These are phyloP conservation scores for Fusarium sp. DNA, from an alignment of 2,329 filamentous ascomycete genomes.

Conservation along the genomic window DNA sequence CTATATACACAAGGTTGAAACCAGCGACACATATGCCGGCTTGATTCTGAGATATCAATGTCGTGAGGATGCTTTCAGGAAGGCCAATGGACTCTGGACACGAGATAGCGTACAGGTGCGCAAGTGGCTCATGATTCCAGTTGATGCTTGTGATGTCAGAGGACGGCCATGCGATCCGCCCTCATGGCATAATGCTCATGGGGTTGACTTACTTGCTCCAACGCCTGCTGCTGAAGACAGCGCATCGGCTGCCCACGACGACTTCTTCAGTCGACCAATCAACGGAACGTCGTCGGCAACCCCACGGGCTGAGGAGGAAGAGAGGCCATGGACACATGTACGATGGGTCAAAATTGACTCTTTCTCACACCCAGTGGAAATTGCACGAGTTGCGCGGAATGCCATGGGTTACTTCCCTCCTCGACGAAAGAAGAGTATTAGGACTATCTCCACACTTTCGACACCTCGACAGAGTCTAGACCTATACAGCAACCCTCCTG, in stretches of 20 bases:
- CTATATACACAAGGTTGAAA: conserved; percentile 88
- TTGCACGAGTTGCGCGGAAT: conserved; percentile 84
- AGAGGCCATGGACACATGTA: conserved; percentile 84
- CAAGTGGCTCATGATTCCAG: conserved; percentile 84
- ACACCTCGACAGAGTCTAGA: conserved; percentile 78
- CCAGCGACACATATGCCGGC: conserved; percentile 89
- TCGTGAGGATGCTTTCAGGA: conserved; percentile 83
- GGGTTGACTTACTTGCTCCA: conserved; percentile 65
- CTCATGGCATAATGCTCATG: conserved; percentile 54
- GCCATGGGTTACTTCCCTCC: conserved; percentile 93
- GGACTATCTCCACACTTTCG: conserved; percentile 73
- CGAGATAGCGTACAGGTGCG: conserved; percentile 90
- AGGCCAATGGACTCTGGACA: conserved; percentile 94
- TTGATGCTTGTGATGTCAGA: conserved; percentile 89
- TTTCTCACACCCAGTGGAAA: conserved; percentile 78
- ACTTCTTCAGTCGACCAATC: conserved; percentile 58
- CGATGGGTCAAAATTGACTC: conserved; percentile 88
- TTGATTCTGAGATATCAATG: conserved; percentile 93
- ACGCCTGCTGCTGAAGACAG: conserved; percentile 57
- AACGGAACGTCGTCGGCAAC: conserved; percentile 52
- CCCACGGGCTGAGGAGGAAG: conserved; percentile 60
- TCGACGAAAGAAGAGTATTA: conserved; percentile 84
- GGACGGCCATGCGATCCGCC: conserved; percentile 76
- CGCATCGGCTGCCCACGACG: conserved; percentile 51
- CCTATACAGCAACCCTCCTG: conserved; percentile 61